These are phyloP conservation scores for Boletus subluridellus DNA, from an alignment of 1,284 basidiomycete species.

Conservation along the genomic window DNA sequence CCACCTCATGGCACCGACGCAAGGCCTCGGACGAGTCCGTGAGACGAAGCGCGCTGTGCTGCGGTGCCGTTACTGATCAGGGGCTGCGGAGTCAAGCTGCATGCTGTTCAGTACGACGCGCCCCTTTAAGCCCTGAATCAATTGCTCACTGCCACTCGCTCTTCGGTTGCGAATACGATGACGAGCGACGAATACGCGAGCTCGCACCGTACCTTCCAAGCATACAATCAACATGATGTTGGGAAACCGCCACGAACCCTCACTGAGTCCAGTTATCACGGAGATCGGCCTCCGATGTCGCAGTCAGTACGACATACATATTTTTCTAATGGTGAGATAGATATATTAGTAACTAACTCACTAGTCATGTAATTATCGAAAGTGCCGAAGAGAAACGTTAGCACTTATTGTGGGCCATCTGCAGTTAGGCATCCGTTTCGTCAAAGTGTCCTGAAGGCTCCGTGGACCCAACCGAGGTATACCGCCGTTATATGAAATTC, in stretches of 20 bases:
- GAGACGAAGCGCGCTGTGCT: constrained; percentile 13
- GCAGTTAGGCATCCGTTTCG: background rate
- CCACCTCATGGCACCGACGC: constrained; percentile 33
- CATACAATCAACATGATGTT: constrained; percentile 5
- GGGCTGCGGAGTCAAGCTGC: background rate
- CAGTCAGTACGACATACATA: background rate
- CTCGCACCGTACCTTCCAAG: background rate
- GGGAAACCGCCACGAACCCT: background rate
- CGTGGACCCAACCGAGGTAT: constrained; percentile 6
- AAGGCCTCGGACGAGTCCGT: constrained; percentile 15
- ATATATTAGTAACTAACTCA: background rate
- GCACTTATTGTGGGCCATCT: background rate
- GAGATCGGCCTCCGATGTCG: background rate
- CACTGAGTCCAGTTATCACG: background rate
- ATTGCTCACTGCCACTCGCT: constrained; percentile 22
- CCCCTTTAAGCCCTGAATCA: constrained; percentile 12
- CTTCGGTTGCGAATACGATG: constrained; percentile 2
- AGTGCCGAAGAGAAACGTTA: background rate
- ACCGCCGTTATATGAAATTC: constrained; percentile 14
- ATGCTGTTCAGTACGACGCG: constrained; percentile 14
- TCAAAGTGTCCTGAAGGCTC: constrained; percentile 2
- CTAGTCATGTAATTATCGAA: background rate
- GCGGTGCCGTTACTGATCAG: constrained; percentile 19
- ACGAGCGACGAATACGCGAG: background rate
- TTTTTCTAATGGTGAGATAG: constrained; percentile 1